Evolutionary conservation across 768 basidiomycete species (phyloP).

Genomic region (Amanita exitialis): DNA sequence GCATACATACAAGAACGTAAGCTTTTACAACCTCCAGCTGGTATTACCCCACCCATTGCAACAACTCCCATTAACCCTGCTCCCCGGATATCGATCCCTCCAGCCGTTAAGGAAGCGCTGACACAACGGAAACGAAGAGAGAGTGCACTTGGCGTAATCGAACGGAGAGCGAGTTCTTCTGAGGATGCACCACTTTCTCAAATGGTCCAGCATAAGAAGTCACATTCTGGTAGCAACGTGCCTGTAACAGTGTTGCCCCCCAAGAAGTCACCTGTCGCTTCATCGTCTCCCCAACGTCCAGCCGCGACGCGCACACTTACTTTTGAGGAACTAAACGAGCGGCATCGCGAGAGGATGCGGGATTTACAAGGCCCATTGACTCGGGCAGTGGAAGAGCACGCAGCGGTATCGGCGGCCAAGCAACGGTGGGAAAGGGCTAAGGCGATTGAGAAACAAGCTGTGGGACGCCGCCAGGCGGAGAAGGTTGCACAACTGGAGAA

Average conservation of each 20-base stretch:
- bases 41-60: slow-evolving; percentile 69
- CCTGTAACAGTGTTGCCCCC: slow-evolving; percentile 41
- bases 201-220: slow-evolving; percentile 13
- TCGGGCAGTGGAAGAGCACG: slow-evolving; percentile 69
- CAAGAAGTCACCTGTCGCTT: slow-evolving; percentile 27
- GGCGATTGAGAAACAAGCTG: slow-evolving; percentile 63
- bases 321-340: slow-evolving; percentile 79
- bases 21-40: slow-evolving; percentile 74
- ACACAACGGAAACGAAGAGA: slow-evolving; percentile 63
- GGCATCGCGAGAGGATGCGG: slow-evolving; percentile 78
- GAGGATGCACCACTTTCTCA: slow-evolving; percentile 39
- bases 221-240: slow-evolving; percentile 13
- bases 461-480: slow-evolving; percentile 64
- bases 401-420: slow-evolving; percentile 64
- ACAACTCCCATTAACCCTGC: slow-evolving; percentile 37
- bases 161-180: slow-evolving; percentile 30
- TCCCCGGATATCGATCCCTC: slow-evolving; percentile 46
- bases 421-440: slow-evolving; percentile 78
- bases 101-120: slow-evolving; percentile 69
- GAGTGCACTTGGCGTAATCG: slow-evolving; percentile 43
- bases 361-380: slow-evolving; percentile 79
- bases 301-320: slow-evolving; percentile 51
- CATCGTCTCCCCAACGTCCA: slow-evolving; percentile 41
- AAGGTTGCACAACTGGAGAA: slow-evolving; percentile 48
- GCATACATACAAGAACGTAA: slow-evolving; percentile 78